Evolutionary conservation across 2,329 filamentous ascomycete genomes (phyloP), one percentile per base, ranked within the genome.

Genomic region (Whalleya microplaca): DNA sequence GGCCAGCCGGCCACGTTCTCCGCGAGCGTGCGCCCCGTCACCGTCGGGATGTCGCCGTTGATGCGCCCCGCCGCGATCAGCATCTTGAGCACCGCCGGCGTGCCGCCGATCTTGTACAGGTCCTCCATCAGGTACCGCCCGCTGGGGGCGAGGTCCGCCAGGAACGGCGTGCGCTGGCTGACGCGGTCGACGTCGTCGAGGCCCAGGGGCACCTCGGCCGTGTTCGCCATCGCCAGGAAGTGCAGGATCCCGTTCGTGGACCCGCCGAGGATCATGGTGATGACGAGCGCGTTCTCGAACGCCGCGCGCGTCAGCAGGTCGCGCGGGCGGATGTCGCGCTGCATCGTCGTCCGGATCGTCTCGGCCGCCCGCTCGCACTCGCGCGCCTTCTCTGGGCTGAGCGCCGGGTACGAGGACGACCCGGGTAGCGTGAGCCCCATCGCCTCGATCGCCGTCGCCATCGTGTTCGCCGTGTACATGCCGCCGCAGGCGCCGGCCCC

Each of bases 401-500:
- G 82, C 1, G 92, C 92, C 1, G 92, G 92, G 51, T 87, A 95
- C 1, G 90, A 93, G 0, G 90, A 93, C 0, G 91, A 95, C 1
- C 92, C 92, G 0, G 92, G 91, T 7, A 96, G 80, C 0, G 87
- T 87, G 27, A 96, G 80, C 23, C 92, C 92, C 82, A 96, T 92
- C 42, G 90, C 91, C 77, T 96, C 92, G 62, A 96, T 92, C 14
- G 90, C 91, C 0, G 90, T 94, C 3, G 91, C 90, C 91, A 96
- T 94, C 21, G 92, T 96, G 76, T 96, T 96, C 62, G 92, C 92
- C 0, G 92, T 96, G 77, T 92, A 96, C 92, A 96, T 64, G 81
- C 89, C 89, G 55, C 88, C 89, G 63, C 89, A 92, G 21, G 89
- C 89, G 10, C 89, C 89, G 2, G 86, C 82, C 8, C 86, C 85